Evolutionary conservation across 2,329 filamentous ascomycete species (phyloP).

Genomic region (Neofusicoccum cordaticola): DNA sequence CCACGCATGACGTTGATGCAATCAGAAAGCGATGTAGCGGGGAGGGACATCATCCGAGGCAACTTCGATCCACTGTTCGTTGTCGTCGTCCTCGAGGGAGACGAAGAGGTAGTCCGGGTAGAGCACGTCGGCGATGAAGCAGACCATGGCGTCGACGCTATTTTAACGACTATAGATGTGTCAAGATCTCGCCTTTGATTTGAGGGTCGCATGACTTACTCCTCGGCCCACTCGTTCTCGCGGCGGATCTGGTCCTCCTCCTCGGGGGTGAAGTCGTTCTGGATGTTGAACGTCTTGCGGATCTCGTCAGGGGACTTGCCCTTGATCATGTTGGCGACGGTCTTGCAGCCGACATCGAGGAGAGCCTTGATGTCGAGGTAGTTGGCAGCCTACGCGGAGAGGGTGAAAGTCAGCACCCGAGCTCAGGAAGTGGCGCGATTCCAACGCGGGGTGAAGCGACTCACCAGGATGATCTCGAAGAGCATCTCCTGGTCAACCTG

Average conservation of each 20-base stretch:
- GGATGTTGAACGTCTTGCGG: conserved; percentile 99
- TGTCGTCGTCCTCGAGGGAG: too few relatives aligned
- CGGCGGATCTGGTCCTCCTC: conserved; percentile 88
- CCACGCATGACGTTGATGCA: too few relatives aligned
- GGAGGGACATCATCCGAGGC: too few relatives aligned
- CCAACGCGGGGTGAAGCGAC: conserved; percentile 28
- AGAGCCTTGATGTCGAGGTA: conserved; percentile 99
- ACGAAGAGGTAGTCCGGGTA: background rate
- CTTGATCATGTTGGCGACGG: conserved; percentile 99
- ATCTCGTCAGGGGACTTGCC: conserved; percentile 99
- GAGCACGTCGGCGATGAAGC: background rate
- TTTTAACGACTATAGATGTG: conserved; percentile 2
- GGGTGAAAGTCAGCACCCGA: background rate
- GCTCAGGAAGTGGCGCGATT: background rate
- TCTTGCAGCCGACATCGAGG: conserved; percentile 98
- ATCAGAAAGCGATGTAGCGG: too few relatives aligned
- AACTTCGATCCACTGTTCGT: too few relatives aligned
- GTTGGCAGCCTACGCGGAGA: conserved; percentile 72
- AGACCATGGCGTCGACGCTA: background rate
- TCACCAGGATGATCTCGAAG: conserved; percentile 95
- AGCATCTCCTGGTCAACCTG: conserved; percentile 99
- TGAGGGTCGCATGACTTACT: conserved; percentile 18
- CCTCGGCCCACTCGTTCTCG: conserved; percentile 53
- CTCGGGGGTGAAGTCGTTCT: conserved; percentile 98
- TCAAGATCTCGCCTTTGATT: background rate